Base-by-base conservation (phyloP, 352 stramenopile species). In the Pilasporangium apinafurcum region DNA sequence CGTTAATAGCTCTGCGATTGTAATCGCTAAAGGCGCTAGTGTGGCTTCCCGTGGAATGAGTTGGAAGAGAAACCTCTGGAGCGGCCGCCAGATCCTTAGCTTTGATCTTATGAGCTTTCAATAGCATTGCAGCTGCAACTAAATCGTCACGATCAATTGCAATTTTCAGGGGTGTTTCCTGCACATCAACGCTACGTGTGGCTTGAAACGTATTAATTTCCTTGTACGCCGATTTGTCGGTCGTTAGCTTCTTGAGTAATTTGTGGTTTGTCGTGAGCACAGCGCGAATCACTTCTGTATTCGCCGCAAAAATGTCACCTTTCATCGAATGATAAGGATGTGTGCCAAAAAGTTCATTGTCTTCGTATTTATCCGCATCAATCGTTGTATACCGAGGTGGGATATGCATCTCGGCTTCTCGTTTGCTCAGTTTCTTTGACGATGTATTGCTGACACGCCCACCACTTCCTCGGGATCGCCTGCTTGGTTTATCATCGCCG, bases 1-100 rank as follows among this genome's bases (percentile, higher is more conserved):
- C 79, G 37, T 91, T 91, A 46, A 91, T 82, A 17, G 78, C 75
- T 13, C 79, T 67, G 0, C 79, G 73, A 48, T 91, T 88, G 56
- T 91, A 91, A 38, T 91, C 79, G 45, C 79, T 91, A 51, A 62
- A 91, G 14, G 63, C 45, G 44, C 79, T 91, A 24, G 79, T 91
- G 45, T 91, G 79, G 37, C 76, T 72, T 1, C 79, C 79, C 0
- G 79, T 91, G 8, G 75, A 86, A 37, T 88, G 75, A 3, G 75
- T 74, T n/a, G 71, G 71, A 22, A 91, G 43, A 5, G 75, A 73
- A 26, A 75, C 61, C 12, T 71, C 67, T 0, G 79, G 79, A 4
- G 38, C 49, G n/a, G 59, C 55, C 2, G 79, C 65, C 7, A 85
- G 43, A 7, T 54, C 33, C 12, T 65, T 58, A 16, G 51, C 62